Base-by-base conservation (phyloP, 768 basidiomycete species). In the Phaffia tasmanica region DNA sequence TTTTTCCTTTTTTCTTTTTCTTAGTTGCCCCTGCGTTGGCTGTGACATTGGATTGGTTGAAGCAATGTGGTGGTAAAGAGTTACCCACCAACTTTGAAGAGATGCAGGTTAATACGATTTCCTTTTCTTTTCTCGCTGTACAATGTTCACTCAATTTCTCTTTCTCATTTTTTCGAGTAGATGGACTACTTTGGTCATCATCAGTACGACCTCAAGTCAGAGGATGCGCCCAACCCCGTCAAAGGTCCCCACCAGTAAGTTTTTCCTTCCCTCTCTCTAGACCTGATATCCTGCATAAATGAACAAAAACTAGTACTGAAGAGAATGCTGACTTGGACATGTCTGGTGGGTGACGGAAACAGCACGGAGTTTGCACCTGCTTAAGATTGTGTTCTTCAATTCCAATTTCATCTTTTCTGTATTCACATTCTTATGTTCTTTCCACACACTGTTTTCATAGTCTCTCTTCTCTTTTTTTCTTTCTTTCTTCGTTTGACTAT, bases 171-270 rank as follows among this genome's bases (percentile, higher is more conserved):
- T 4, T 50, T 30, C 3, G 46, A 50, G 32, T 54, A 50, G 18
- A 65, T 61, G 21, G 62, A 64, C 71, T 70, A 72, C 57, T 75
- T 75, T 54, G 74, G 75, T 3, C 70, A 73, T 70, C 75, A 75
- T 67, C 71, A 72, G 51, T 74, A 72, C 57, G 74, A 74, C 61
- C 62, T 73, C 53, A 73, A 72, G 59, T 69, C 67, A 19, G 69
- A 75, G 51, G 27, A 73, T 23, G 69, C 70, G 48, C 65, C 65
- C 32, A 73, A 72, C 42, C 68, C 72, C 42, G 56, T 69, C 35
- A 76, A 76, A 67, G 75, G 74, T 6, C 60, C 62, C 21, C 69
- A 73, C 65, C 75, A 76, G 57, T 59, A 46, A 21, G 57, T 59
- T 32, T 21, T 30, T 53, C 32, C 56, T 23, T 57, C 6, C 19